Evolutionary conservation across 768 basidiomycete species (phyloP), one percentile per base, ranked within the genome.

Genomic region (Lentinula aciculospora): DNA sequence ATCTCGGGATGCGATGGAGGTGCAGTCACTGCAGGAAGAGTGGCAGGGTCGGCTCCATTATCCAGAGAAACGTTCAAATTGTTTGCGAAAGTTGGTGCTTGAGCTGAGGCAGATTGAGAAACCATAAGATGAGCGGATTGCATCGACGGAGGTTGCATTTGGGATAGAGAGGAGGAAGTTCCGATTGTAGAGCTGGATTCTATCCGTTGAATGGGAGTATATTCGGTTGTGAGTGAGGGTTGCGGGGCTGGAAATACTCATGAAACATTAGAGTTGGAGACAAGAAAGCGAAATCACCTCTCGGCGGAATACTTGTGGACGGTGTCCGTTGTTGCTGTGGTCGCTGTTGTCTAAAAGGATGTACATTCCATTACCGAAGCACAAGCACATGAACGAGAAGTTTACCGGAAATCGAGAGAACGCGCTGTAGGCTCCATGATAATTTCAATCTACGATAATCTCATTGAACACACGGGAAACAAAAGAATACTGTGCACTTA

Each of bases 1-100:
- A 95, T 85, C 27, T 73, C 67, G 3, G 94, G 93, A 63, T 93
- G 88, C 27, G 92, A 90, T 1, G 87, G 83, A 1, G 92, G 89
- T 3, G 90, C 91, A 19, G 71, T 72, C 3, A 82, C 85, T 15
- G 81, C 74, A 13, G 89, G 88, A 15, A 93, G 80, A 3, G 76
- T 80, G 2, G 79, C 79, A 2, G 83, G 76, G 69, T 92, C 88
- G 3, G 82, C 73, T 1, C 84, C 84, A 34, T 82, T 81, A 31
- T 83, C 79, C 31, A 54, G 23, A 12, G 54, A 37, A 25, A 46
- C 29, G 29, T 42, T 46, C 28, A 44, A 12, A 40, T 44, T 46
- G n/a, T 56, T 56, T 40, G 21, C n/a, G 12, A 36, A 37, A 9
- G 13, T 53, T 13, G 36, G 10, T 17, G 51, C 29, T 45, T 21